Percentiles rank a stretch among this genome's conserved stretches.
Evolutionary conservation across 2,329 filamentous ascomycete species (phyloP).

Genomic region (Botrytis pseudocinerea): DNA sequence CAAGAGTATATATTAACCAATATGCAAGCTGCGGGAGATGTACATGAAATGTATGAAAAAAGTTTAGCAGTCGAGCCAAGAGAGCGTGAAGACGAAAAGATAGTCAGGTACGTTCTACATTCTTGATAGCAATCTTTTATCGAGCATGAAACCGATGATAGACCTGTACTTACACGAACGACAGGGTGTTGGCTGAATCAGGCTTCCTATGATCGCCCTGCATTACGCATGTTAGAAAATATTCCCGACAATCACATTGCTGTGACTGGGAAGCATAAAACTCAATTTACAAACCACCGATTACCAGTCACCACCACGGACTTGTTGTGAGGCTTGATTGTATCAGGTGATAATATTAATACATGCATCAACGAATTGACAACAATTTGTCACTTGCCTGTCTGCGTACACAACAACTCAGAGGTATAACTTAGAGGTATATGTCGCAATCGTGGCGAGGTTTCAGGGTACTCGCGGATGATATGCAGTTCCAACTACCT

Average conservation of each 20-base stretch:
- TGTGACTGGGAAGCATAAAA: neutral
- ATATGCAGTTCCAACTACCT: neutral
- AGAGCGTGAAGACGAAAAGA: constrained; percentile 98
- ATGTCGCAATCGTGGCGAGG: neutral
- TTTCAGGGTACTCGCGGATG: neutral
- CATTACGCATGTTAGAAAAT: neutral
- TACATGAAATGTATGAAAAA: constrained; percentile 99
- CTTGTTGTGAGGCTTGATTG: neutral
- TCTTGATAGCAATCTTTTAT: constrained; percentile 14
- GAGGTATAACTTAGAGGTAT: neutral
- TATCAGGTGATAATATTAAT: neutral
- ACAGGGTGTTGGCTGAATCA: constrained; percentile 61
- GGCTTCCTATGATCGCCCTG: constrained; percentile 52
- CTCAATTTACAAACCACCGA: neutral
- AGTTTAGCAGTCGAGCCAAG: constrained; percentile 90
- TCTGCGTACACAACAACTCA: neutral
- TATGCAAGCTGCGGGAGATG: constrained; percentile 92
- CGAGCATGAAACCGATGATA: constrained; percentile 18
- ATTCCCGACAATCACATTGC: neutral
- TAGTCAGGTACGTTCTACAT: constrained; percentile 68
- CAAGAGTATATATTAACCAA: constrained; percentile 97
- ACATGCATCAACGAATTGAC: neutral
- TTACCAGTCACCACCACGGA: neutral
- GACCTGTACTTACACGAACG: constrained; percentile 36
- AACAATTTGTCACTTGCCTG: neutral